Evolutionary conservation across 2,329 filamentous ascomycete species (phyloP).

Genomic region (Orbilia brochopaga): DNA sequence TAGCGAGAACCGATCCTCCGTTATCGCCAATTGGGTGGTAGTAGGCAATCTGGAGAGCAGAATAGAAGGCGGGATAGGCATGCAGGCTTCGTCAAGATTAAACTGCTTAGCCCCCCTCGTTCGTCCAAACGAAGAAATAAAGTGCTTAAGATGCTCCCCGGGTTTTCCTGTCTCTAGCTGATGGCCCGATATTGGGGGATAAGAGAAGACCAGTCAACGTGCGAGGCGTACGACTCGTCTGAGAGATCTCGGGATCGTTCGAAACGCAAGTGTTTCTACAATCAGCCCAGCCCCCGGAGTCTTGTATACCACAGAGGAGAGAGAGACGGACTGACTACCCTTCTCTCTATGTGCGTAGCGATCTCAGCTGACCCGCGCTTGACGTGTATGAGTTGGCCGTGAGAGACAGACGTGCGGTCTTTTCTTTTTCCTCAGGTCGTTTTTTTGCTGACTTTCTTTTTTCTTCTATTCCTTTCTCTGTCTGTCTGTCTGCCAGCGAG

Average conservation of each 20-base stretch:
- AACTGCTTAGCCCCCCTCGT: slow-evolving; percentile 47
- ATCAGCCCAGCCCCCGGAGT: slow-evolving; percentile 35
- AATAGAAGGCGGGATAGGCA: slow-evolving; percentile 43
- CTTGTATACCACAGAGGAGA: slow-evolving; percentile 41
- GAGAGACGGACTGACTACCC: background rate
- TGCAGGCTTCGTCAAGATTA: slow-evolving; percentile 40
- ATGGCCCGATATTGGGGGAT: slow-evolving; percentile 38
- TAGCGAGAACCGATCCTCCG: slow-evolving; percentile 43
- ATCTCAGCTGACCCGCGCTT: slow-evolving; percentile 50
- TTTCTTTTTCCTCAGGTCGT: background rate
- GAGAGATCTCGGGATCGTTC: slow-evolving; percentile 43
- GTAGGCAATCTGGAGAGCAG: slow-evolving; percentile 47
- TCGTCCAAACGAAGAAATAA: slow-evolving; percentile 41
- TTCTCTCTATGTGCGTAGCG: slow-evolving; percentile 37
- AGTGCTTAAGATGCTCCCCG: slow-evolving; percentile 34
- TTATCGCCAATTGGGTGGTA: slow-evolving; percentile 50
- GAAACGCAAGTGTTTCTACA: slow-evolving; percentile 50
- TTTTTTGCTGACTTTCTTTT: slow-evolving; percentile 2
- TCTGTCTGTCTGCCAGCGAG: slow-evolving; percentile 46
- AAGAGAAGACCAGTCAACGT: slow-evolving; percentile 44
- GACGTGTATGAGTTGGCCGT: slow-evolving; percentile 50
- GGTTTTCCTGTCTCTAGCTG: slow-evolving; percentile 16
- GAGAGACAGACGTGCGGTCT: slow-evolving; percentile 2
- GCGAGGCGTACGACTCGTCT: slow-evolving; percentile 44
- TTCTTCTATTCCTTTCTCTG: slow-evolving; percentile 10